Base-by-base conservation (phyloP, 2,329 filamentous ascomycete species). In the Colletotrichum sp. region DNA sequence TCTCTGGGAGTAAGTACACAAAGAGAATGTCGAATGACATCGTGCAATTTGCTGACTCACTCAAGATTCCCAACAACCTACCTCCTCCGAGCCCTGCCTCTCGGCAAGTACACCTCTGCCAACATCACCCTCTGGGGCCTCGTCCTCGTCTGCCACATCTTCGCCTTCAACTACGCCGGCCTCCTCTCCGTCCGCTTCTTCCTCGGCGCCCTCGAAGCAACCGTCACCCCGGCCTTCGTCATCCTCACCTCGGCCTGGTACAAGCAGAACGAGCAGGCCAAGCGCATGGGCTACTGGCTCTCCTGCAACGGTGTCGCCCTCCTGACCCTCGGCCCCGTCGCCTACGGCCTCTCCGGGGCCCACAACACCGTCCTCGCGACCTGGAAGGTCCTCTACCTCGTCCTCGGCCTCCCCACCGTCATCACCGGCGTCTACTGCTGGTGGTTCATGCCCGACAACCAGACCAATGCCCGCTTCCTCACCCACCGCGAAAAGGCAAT, bases 391-490 rank as follows among this genome's bases (percentile, higher is more conserved):
- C 66, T 80, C 27, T 83, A 80, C 74, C 79, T 82, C 22, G 77
- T 83, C 10, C 78, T 82, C 5, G 81, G 82, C 18, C 27, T 81
- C 9, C 80, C 81, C 2, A 80, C 81, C 43, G 30, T 81, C 76
- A 74, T 76, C 70, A 66, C 78, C 27, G 52, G 65, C 62, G 66
- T 66, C 72, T 32, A 70, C 66, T 80, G 70, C 71, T 80, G 70
- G 78, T 79, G 52, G 75, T 79, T 65, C 32, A 72, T 94, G 5
- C 89, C 92, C 1, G 89, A 93, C 78, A 86, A 88, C 4, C 90
- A 90, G 0, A 87, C 90, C 58, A 91, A 88, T 0, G 91, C 92
- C 3, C 89, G 88, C 75, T 93, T 91, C 79, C 86, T 94, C 18
- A 88, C 84, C 10, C 80, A 85, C 1, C 84, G 89, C 32, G 91